Base-by-base conservation (phyloP, 257 asterid genomes). In the Solanum dulcamara region DNA sequence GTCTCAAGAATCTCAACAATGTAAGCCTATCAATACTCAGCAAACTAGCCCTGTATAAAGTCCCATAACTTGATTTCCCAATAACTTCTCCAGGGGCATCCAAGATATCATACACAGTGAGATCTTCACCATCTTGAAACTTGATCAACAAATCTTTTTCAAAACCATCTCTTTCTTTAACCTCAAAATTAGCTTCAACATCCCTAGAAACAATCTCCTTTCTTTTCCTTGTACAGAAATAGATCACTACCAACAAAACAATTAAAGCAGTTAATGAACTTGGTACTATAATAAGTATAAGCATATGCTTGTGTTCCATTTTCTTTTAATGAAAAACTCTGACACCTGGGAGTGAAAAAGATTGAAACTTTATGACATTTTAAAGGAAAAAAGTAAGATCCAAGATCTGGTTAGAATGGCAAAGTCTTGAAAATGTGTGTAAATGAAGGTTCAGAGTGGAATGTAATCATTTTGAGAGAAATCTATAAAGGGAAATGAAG, bases 1-100 rank as follows among this genome's bases (percentile, higher is more conserved):
- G 99, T 90, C 98, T 93, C 88, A 94, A 90, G 91, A 96, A 96
- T 59, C 99, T 88, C 71, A 94, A 91, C 93, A 94, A 87, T 24
- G 94, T 87, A 38, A 92, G 83, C 7, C 93, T 89, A 85, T 93
- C 89, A n/a, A 90, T 88, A 84, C 87, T 83, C 50, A 90, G 85
- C 94, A 96, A 91, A 91, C 74, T 81, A 32, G 98, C 98, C 86
- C 89, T 92, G 74, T 95, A 95, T 87, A 95, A 86, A 33, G 98
- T 95, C 81, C 98, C 98, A 88, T 91, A 94, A 82, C 91, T 88
- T 13, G 98, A 95, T 88, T 95, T 95, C 33, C 97, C 97, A 33
- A 95, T 95, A 64, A 95, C 98, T 84, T 95, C 98, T 48, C 98
- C 98, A 11, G 98, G 97, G 59, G 98, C 98, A 71, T 95, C 98